phyloP scores from a whole-genome alignment of 2,329 filamentous ascomycete genomes.

The Fusarium secorum region DNA sequence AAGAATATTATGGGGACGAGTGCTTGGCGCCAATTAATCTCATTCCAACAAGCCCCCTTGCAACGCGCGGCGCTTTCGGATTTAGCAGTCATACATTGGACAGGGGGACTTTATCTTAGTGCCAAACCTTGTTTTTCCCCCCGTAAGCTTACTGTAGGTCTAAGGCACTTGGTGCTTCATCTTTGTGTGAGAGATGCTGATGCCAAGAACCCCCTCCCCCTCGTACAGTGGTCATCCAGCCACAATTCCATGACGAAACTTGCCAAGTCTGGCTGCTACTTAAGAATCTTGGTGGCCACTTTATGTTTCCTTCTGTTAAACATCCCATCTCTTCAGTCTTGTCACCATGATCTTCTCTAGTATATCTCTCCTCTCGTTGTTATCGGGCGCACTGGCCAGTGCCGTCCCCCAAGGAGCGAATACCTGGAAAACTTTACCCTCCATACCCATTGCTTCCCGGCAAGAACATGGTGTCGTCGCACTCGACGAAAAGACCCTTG shows the following conservation, averaged over 20 bases:
- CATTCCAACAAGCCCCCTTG: slow-evolving; percentile 17
- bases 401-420: slow-evolving; percentile 2
- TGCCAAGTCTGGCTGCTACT: slow-evolving; percentile 4
- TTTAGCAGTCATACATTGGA: neutral
- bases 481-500: slow-evolving; percentile 34
- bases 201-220: slow-evolving; percentile 5
- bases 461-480: slow-evolving; percentile 43
- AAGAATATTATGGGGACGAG: neutral
- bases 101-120: neutral
- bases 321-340: neutral
- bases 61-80: slow-evolving; percentile 6
- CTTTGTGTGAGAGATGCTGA: slow-evolving; percentile 14
- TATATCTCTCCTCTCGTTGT: neutral
- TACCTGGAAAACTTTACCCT: slow-evolving; percentile 35
- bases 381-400: slow-evolving; percentile 6
- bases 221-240: neutral
- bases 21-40: slow-evolving; percentile 10
- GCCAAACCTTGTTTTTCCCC: neutral
- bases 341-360: neutral
- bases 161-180: slow-evolving; percentile 18
- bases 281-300: neutral
- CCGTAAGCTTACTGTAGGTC: no score
- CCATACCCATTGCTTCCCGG: slow-evolving; percentile 37
- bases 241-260: slow-evolving; percentile 19
- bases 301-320: neutral